These are phyloP conservation scores for Colletotrichum melonis DNA, from an alignment of 2,329 filamentous ascomycete species.

Conservation along the genomic window DNA sequence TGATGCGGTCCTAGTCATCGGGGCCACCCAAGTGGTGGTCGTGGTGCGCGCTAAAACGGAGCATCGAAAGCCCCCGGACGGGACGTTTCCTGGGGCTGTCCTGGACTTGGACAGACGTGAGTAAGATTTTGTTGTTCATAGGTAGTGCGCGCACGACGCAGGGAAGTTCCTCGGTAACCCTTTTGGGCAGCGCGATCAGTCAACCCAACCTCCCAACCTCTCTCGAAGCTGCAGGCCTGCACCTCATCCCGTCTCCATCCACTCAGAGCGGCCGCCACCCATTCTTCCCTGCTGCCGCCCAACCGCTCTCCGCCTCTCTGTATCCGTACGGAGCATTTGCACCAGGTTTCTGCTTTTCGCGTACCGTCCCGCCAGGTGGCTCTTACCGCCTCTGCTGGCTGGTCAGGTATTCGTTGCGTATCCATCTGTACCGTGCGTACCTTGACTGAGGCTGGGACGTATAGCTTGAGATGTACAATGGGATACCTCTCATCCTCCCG, in stretches of 20 bases:
- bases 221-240: slow-evolving; percentile 7
- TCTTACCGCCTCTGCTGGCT: slow-evolving; percentile 10
- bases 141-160: slow-evolving; percentile 13
- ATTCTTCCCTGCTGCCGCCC: slow-evolving; percentile 30
- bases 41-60: not conserved
- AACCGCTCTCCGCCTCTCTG: slow-evolving; percentile 26
- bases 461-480: not conserved
- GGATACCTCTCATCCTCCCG: not conserved
- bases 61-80: not conserved
- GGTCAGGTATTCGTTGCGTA: not conserved
- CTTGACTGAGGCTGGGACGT: not conserved
- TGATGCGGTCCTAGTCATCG: not conserved
- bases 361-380: not conserved
- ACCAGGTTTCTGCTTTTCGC: not conserved
- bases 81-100: not conserved
- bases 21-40: not conserved
- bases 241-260: slow-evolving; percentile 31
- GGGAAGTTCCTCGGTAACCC: slow-evolving; percentile 23
- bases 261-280: slow-evolving; percentile 33
- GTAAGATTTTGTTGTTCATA: slow-evolving; percentile 1
- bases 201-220: slow-evolving; percentile 30
- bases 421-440: not conserved
- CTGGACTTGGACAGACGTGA: not conserved
- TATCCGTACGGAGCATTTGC: not conserved
- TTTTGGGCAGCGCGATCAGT: slow-evolving; percentile 21